phyloP scores from a whole-genome alignment of 768 basidiomycete genomes.

The Boletus vinaceobasis region DNA sequence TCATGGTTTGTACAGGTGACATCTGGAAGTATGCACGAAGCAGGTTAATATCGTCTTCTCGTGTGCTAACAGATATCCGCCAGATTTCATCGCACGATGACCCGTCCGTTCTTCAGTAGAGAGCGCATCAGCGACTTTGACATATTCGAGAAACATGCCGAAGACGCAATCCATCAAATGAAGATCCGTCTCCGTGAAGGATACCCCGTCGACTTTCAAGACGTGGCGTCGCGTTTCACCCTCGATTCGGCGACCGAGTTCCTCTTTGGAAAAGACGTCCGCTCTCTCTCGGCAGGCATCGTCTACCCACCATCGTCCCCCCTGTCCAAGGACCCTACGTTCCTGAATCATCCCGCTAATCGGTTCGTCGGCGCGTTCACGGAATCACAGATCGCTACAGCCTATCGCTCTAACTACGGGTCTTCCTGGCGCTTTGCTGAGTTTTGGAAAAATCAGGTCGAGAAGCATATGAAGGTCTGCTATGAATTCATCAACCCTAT shows the following conservation, averaged over 20 bases:
- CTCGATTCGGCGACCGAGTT: conserved; percentile 59
- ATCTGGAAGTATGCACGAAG: conserved; percentile 36
- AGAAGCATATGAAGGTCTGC: conserved; percentile 39
- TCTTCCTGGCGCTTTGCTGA: conserved; percentile 43
- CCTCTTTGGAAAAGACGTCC: conserved; percentile 44
- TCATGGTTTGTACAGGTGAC: conserved; percentile 22
- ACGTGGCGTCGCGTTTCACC: conserved; percentile 44
- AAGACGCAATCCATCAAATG: conserved; percentile 32
- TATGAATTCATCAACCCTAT: conserved; percentile 49
- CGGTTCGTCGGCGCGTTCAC: conserved; percentile 40
- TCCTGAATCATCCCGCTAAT: conserved; percentile 32
- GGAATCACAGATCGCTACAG: conserved; percentile 33
- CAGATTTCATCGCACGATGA: conserved; percentile 43
- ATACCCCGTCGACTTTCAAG: conserved; percentile 43
- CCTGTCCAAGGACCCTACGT: conserved; percentile 19
- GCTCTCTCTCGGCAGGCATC: conserved; percentile 38
- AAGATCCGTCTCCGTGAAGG: conserved; percentile 34
- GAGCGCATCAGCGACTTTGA: conserved; percentile 41
- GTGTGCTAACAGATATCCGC: not conserved
- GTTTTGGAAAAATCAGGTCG: conserved; percentile 41
- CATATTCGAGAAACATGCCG: conserved; percentile 37
- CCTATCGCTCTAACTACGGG: conserved; percentile 36
- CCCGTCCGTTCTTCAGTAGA: conserved; percentile 40
- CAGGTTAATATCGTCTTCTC: not conserved
- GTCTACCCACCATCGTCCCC: conserved; percentile 27